A percentile compares a stretch with the other conserved stretches of the same genome.
Conservation (phyloP, 164 flowering plant species). For the Aristolochia fimbriata region DNA sequence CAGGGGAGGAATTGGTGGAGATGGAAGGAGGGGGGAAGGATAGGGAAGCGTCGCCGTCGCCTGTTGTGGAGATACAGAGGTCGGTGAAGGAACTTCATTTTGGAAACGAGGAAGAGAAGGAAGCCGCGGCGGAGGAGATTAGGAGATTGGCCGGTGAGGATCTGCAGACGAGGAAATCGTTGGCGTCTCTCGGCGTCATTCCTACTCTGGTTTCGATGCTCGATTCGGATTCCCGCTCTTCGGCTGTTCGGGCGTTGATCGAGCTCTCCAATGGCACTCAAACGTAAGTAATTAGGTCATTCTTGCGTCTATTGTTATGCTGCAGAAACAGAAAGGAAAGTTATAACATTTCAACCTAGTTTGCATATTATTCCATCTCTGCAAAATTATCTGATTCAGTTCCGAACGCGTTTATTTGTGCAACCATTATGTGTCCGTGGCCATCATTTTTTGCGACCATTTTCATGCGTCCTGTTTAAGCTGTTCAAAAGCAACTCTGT, state of each 20-base stretch:
- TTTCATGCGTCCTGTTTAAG: too few species aligned
- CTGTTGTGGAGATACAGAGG: constrained; percentile 37
- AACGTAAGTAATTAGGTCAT: constrained; percentile 45
- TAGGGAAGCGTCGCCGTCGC: constrained; percentile 19
- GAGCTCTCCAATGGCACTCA: constrained; percentile 67
- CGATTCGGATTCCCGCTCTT: constrained; percentile 38
- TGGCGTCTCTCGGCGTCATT: constrained; percentile 77
- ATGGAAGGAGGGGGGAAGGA: constrained; percentile 26
- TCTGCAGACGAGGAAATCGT: constrained; percentile 30
- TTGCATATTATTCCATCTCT: too few species aligned
- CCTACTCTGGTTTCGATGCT: constrained; percentile 66
- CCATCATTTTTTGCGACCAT: too few species aligned
- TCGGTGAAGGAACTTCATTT: constrained; percentile 82
- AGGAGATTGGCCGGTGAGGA: constrained; percentile 41
- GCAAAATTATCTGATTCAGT: too few species aligned
- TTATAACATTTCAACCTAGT: too few species aligned
- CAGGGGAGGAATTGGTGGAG: constrained; percentile 1
- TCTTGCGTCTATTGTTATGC: too few species aligned
- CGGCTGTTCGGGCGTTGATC: constrained; percentile 55
- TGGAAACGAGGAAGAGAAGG: constrained; percentile 47
- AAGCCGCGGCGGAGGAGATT: constrained; percentile 51
- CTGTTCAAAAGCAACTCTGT: background rate
- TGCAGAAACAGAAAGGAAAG: too few species aligned
- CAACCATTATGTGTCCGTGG: too few species aligned
- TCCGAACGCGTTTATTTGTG: too few species aligned